phyloP scores from a whole-genome alignment of 2,329 filamentous ascomycete genomes.

The Curvularia spicifera region DNA sequence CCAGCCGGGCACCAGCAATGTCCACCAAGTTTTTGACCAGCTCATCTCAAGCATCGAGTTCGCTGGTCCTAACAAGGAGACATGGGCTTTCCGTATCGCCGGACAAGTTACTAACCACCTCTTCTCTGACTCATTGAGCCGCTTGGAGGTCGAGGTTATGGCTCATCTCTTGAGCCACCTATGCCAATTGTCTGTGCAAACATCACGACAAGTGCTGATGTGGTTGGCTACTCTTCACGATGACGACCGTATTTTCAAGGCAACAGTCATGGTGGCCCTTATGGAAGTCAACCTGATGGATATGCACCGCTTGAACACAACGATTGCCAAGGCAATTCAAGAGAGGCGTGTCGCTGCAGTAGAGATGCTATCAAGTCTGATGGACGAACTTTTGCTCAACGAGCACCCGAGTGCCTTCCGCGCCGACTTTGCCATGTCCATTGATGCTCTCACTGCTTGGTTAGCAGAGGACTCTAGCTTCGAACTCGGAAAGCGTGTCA shows the following conservation, averaged over 20 bases:
- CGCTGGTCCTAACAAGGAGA: slow-evolving; percentile 62
- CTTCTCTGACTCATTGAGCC: slow-evolving; percentile 61
- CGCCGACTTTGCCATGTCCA: slow-evolving; percentile 82
- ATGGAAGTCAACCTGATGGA: slow-evolving; percentile 67
- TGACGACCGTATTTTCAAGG: slow-evolving; percentile 66
- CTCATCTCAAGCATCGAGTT: slow-evolving; percentile 61
- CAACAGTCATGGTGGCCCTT: slow-evolving; percentile 65
- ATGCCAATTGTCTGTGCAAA: slow-evolving; percentile 65
- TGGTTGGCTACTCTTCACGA: slow-evolving; percentile 61
- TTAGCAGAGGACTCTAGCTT: slow-evolving; percentile 74
- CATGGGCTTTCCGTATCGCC: slow-evolving; percentile 62
- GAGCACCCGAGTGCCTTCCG: slow-evolving; percentile 79
- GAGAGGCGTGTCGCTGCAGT: slow-evolving; percentile 74
- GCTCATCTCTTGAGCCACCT: slow-evolving; percentile 66
- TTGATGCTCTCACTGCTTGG: slow-evolving; percentile 83
- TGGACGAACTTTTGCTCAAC: slow-evolving; percentile 79
- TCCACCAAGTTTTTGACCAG: slow-evolving; percentile 65
- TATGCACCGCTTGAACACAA: slow-evolving; percentile 64
- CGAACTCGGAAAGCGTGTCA: slow-evolving; percentile 71
- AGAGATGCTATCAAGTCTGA: slow-evolving; percentile 78
- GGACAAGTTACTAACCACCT: slow-evolving; percentile 63
- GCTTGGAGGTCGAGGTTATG: slow-evolving; percentile 68
- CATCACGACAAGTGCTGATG: slow-evolving; percentile 61
- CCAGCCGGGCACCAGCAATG: slow-evolving; percentile 56
- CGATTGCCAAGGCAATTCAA: slow-evolving; percentile 74